phyloP scores from a whole-genome alignment of 164 flowering plant genomes.

The Vitis rupestris region DNA sequence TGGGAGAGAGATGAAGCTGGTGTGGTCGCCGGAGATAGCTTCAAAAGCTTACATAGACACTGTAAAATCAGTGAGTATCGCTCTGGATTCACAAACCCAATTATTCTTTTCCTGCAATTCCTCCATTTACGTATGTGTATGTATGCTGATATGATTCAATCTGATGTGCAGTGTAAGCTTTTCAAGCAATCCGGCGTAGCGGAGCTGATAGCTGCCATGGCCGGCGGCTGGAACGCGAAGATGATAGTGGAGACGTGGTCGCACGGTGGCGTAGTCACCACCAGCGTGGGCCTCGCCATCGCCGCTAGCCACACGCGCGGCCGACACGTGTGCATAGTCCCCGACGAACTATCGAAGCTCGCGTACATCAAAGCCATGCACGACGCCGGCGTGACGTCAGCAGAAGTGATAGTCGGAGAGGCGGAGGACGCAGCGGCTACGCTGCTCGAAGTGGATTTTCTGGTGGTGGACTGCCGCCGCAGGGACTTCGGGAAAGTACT shows the following conservation, averaged over 20 bases:
- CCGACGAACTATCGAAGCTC: conserved; percentile 49
- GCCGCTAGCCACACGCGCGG: conserved; percentile 67
- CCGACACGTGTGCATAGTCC: conserved; percentile 77
- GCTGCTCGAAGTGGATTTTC: conserved; percentile 62
- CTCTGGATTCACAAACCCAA: neutral
- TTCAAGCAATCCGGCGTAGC: conserved; percentile 36
- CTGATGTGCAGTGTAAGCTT: conserved; percentile 31
- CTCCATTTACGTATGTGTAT: no score
- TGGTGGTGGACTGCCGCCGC: conserved; percentile 63
- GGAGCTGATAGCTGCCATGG: conserved; percentile 47
- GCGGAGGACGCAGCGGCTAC: conserved; percentile 52
- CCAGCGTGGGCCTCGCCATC: conserved; percentile 65
- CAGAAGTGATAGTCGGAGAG: conserved; percentile 65
- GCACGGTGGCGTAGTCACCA: conserved; percentile 41
- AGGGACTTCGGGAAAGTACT: conserved; percentile 44
- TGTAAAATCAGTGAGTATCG: conserved; percentile 31
- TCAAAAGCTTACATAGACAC: conserved; percentile 41
- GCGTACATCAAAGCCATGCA: conserved; percentile 47
- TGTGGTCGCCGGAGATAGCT: conserved; percentile 46
- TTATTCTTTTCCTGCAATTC: neutral
- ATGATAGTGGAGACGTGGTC: conserved; percentile 61
- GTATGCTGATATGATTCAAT: neutral
- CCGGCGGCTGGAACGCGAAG: conserved; percentile 47
- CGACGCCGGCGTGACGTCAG: conserved; percentile 21
- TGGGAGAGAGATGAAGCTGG: conserved; percentile 34